These are phyloP conservation scores for Plasmodium malariae DNA, from an alignment of 169 alveolate species.

Conservation along the genomic window DNA sequence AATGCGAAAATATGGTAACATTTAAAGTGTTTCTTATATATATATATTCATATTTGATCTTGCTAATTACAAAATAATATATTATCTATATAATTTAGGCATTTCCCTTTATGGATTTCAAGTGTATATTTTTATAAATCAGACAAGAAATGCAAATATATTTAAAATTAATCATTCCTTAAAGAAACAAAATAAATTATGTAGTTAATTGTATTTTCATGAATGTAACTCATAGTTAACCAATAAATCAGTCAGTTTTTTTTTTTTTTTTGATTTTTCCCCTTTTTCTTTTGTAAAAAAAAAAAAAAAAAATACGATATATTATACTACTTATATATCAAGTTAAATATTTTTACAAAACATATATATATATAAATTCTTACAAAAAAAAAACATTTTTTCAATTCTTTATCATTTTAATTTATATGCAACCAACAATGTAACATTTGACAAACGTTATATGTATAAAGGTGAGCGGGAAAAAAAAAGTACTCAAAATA, in stretches of 20 bases:
- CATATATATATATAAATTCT: slow-evolving; percentile 9
- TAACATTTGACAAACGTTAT: slow-evolving; percentile 40
- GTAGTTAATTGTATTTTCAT: slow-evolving; percentile 39
- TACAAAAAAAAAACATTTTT: slow-evolving; percentile 4
- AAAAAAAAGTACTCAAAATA: slow-evolving; percentile 12
- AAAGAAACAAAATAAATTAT: slow-evolving; percentile 1
- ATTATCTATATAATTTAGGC: slow-evolving; percentile 13
- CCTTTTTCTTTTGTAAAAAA: slow-evolving; percentile 4
- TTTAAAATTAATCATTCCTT: slow-evolving; percentile 22
- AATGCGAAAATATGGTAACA: neutral
- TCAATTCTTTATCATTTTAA: slow-evolving; percentile 13
- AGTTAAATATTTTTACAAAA: neutral
- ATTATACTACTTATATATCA: neutral
- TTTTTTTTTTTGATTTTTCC: neutral
- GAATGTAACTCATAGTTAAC: slow-evolving; percentile 33
- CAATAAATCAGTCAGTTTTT: slow-evolving; percentile 29
- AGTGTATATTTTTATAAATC: slow-evolving; percentile 44
- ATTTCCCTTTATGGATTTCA: neutral
- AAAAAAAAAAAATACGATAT: slow-evolving; percentile 13
- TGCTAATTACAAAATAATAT: slow-evolving; percentile 25
- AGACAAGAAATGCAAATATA: slow-evolving; percentile 52
- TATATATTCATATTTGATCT: slow-evolving; percentile 4
- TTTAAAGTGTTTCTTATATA: slow-evolving; percentile 2
- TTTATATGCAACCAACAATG: slow-evolving; percentile 61
- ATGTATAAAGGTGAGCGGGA: slow-evolving; percentile 9